Evolutionary conservation across 306 rosid species (phyloP), one percentile per base, ranked within the genome.

Genomic region (Rubus idaeus): DNA sequence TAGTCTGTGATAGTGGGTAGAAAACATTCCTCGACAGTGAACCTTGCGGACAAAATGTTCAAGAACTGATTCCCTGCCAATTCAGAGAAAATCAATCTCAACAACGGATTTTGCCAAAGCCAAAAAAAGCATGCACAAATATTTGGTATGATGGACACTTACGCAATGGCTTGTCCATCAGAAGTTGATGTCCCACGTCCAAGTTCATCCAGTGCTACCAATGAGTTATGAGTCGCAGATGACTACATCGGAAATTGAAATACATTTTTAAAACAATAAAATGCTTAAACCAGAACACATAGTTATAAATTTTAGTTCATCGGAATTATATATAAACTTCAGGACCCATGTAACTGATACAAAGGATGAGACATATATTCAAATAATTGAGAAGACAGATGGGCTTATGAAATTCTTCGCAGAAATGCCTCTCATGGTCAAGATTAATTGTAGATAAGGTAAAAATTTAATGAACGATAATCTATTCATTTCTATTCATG

Each of bases 151-250:
- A 67, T 39, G 67, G 60, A 79, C 66, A 79, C 98, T 76, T 80
- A 89, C 98, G 97, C 99, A 87, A 95, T 92, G 83, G 99, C 99
- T 83, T 95, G 97, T 68, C 98, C 99, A 83, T 95, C 99, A 46
- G 99, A 91, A 81, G 99, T 95, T 78, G 97, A 89, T 41, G 99
- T 95, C 71, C 99, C 99, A 60, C 99, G 97, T 66, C 99, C 99
- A 85, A 95, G 99, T 80, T 95, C 99, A 87, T 92, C 99, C 79
- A 92, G 77, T 39, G 92, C 88, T 71, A 87, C 97, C 87, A 95
- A 85, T 47, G 99, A 95, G 82, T 90, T 89, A 52, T 74, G 56
- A 61, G 97, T 91, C 69, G 98, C 97, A 4, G 97, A 95, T 8
- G 90, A 86, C 99, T 95, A 81, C 70, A 82, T 49, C 35, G 77